Base-by-base conservation (phyloP, 2,329 filamentous ascomycete species). In the Ceratocystis harringtonii region DNA sequence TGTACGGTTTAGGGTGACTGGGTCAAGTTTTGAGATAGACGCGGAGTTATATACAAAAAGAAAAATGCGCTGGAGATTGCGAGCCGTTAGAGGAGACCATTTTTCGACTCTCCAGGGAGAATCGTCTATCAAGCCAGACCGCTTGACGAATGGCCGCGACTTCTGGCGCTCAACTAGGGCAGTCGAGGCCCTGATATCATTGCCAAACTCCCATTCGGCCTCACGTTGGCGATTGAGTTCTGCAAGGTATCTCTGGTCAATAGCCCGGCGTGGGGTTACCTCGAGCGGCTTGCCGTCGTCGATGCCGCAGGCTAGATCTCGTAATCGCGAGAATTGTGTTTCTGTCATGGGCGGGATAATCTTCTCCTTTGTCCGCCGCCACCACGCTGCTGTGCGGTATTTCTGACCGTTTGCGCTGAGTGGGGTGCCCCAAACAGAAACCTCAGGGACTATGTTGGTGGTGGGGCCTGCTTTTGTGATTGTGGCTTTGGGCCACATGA, bases 361-460 rank as follows among this genome's bases (percentile, higher is more conserved):
- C 67, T 78, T 80, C 12, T 76, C 71, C 0, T 78, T 73, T 17
- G 76, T 70, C 3, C 66, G 66, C 45, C 72, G 76, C 79, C 81
- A 86, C 74, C 78, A 80, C 5, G 44, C 19, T 41, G 66, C 58
- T n/a, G 64, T 58, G 19, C 62, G 50, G 32, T 67, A 67, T 57
- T 48, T 45, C 17, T 50, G 7, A 5, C 50, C 36, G 44, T 63
- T 67, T 28, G 43, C 48, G 19, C 44, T 65, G 8, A 68, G 72
- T 0, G 77, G 77, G 1, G 76, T 75, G 1, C 79, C 81, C 78
- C 81, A 86, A 5, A 76, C 74, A 61, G 80, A 82, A 45, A 72
- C 71, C 15, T 73, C 69, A 0, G 79, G 79, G 10, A 83, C 68
- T 10, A 48, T 6, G n/a, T n/a, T 32, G 17, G 22, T 10, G 43